A percentile compares a stretch with the other conserved stretches of the same genome.
These are phyloP conservation scores for Neoboletus subvelutipes DNA, from an alignment of 768 basidiomycete genomes.

Conservation along the genomic window DNA sequence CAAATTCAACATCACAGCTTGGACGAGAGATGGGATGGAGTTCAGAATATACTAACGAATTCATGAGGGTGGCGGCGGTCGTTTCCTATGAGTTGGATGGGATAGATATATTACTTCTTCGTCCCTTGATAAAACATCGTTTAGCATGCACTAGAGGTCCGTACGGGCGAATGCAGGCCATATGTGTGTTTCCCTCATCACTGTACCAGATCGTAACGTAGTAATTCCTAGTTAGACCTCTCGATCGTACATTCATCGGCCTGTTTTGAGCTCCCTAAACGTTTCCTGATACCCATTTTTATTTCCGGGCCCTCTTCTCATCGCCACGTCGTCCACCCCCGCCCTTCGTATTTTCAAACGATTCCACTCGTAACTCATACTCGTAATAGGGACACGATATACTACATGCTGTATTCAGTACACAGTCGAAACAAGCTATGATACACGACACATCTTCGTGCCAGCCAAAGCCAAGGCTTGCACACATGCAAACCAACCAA, in stretches of 20 bases:
- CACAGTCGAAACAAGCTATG: not conserved
- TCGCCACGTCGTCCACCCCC: too few relatives aligned
- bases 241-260: too few relatives aligned
- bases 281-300: too few relatives aligned
- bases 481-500: not conserved
- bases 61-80: not conserved
- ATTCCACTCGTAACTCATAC: not conserved
- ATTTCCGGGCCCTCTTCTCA: too few relatives aligned
- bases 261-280: too few relatives aligned
- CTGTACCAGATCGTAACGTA: too few relatives aligned
- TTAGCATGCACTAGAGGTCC: too few relatives aligned
- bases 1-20: not conserved
- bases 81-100: not conserved
- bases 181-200: too few relatives aligned
- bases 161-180: too few relatives aligned
- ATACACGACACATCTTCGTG: not conserved
- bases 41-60: not conserved
- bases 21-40: not conserved
- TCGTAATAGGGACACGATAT: not conserved
- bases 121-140: too few relatives aligned
- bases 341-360: not conserved
- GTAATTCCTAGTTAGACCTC: too few relatives aligned
- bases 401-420: not conserved
- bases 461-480: not conserved
- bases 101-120: too few relatives aligned